Base-by-base conservation (phyloP, 1,284 basidiomycete genomes). In the Apiotrichum sp. region DNA sequence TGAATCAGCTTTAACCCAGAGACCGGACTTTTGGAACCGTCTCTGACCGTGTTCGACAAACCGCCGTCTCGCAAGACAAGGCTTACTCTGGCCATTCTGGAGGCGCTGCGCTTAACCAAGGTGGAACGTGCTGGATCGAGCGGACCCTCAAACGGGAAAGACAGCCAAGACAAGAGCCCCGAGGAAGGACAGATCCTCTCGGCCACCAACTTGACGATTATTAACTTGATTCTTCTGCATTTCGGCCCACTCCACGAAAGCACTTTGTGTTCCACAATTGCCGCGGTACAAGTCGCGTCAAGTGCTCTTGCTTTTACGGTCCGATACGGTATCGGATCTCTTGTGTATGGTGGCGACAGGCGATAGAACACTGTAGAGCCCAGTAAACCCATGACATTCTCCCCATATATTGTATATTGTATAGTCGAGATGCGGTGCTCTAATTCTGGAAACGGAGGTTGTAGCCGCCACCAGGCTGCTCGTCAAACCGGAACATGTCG, bases 401-500 rank as follows among this genome's bases (percentile, higher is more conserved):
- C 22, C 22, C 22, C 22, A 22, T 22, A 22, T 22, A 22, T 22
- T 22, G 22, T 22, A 22, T 22, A 22, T 22, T 22, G 22, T 22
- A 22, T 22, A 22, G 22, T 22, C 22, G 8, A 38, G 8, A 38
- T 16, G 22, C 32, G 11, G 36, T 38, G 13, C 36, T 10, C 45
- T 56, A 75, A 48, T 67, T 66, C 58, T 80, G 78, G 66, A 98
- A 97, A 65, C 91, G 88, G 81, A 98, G 84, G 1, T 87, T 89
- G 78, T 97, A 98, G 0, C 93, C 91, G 33, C 95, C 95, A 63
- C 93, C 86, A 16, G 88, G 88, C 62, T 92, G 92, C 29, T 88
- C 88, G 57, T 86, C 85, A 65, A 98, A 90, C 76, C 97, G 87
- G 82, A 98, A 98, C 77, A 91, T 93, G 68, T 93, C 85, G 0